Percentiles rank a stretch among this genome's conserved stretches.
These are phyloP conservation scores for Barnettozyma vustinii DNA, from an alignment of 805 yeast genomes.

Conservation along the genomic window DNA sequence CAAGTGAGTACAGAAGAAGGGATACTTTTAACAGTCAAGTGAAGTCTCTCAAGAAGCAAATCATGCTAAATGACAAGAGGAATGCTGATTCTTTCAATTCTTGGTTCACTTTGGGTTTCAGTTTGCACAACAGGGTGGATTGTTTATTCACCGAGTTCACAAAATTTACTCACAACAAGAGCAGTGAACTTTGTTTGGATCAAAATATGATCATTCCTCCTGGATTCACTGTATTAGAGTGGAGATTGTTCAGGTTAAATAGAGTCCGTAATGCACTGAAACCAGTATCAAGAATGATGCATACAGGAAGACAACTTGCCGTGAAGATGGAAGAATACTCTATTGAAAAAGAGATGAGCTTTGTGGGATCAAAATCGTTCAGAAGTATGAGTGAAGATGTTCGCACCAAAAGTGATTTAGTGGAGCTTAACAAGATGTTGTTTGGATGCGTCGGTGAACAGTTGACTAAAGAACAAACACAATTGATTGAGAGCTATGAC, in stretches of 20 bases:
- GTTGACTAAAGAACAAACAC: not conserved
- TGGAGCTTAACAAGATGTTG: not conserved
- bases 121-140: conserved; percentile 3
- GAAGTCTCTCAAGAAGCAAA: conserved; percentile 4
- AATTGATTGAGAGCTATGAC: not conserved
- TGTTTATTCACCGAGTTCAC: not conserved
- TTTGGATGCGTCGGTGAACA: conserved; percentile 1
- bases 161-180: not conserved
- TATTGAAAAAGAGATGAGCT: conserved; percentile 5
- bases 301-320: not conserved
- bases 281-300: not conserved
- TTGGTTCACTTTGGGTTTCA: conserved; percentile 9
- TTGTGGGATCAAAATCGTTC: conserved; percentile 1
- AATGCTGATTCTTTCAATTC: not conserved
- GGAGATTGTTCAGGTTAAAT: conserved; percentile 6
- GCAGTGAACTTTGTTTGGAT: not conserved
- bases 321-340: not conserved
- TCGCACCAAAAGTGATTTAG: not conserved
- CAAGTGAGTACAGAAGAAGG: not conserved
- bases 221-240: conserved; percentile 1
- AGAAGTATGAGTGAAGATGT: not conserved
- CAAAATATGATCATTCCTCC: conserved; percentile 5
- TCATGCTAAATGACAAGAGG: conserved; percentile 3
- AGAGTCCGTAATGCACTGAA: not conserved
- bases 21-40: not conserved